These are phyloP conservation scores for Candida fluviatilis DNA, from an alignment of 805 yeast genomes.

Conservation along the genomic window DNA sequence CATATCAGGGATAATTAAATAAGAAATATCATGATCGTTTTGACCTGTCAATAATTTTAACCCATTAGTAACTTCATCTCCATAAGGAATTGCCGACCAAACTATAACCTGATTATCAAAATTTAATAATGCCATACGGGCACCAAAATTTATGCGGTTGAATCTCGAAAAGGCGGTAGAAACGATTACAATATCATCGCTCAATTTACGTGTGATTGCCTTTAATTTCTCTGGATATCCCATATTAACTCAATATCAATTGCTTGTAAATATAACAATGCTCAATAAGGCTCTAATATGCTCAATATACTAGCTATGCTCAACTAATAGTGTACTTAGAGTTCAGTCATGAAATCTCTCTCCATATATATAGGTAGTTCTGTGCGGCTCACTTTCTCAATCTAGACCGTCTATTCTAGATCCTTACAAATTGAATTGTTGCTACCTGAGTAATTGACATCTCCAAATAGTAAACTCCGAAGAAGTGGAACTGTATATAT, in stretches of 20 bases:
- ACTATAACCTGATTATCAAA: conserved; percentile 33
- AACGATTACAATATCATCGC: conserved; percentile 32
- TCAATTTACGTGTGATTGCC: conserved; percentile 24
- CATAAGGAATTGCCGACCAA: conserved; percentile 59
- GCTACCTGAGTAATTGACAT: too few species aligned
- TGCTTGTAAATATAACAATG: too few species aligned
- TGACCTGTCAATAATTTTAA: conserved; percentile 29
- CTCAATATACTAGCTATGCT: too few species aligned
- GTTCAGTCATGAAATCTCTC: too few species aligned
- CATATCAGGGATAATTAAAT: conserved; percentile 56
- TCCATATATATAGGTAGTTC: too few species aligned
- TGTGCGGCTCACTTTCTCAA: too few species aligned
- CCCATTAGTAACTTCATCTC: conserved; percentile 39
- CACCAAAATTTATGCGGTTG: conserved; percentile 33
- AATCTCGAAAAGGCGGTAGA: conserved; percentile 31
- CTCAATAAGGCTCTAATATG: too few species aligned
- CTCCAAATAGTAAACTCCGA: too few species aligned
- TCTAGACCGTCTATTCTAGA: too few species aligned
- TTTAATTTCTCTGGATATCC: conserved; percentile 33
- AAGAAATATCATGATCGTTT: conserved; percentile 36
- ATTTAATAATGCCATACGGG: conserved; percentile 38
- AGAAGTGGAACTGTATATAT: too few species aligned
- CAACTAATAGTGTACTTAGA: too few species aligned
- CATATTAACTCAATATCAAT: conserved; percentile 11
- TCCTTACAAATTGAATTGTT: too few species aligned